These are phyloP conservation scores for Pichia exigua DNA, from an alignment of 805 yeast species.

Conservation along the genomic window DNA sequence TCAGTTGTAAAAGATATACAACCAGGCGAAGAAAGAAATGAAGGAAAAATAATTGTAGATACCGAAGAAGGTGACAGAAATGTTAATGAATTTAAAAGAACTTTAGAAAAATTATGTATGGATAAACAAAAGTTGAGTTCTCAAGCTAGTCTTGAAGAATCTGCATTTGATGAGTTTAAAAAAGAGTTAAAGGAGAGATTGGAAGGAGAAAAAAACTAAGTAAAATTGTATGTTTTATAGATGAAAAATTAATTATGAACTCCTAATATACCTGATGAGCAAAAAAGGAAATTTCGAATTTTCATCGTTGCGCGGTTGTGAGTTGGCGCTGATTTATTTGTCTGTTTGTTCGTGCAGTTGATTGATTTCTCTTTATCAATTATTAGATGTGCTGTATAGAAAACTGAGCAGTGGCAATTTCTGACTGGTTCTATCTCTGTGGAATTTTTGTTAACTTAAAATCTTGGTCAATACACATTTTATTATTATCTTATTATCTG, in stretches of 20 bases:
- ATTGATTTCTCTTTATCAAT: background rate
- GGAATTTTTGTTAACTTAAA: background rate
- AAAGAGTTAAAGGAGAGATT: constrained; percentile 16
- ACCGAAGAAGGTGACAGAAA: background rate
- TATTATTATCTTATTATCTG: background rate
- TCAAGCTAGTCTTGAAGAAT: constrained; percentile 3
- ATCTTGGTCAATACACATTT: background rate
- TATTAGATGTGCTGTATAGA: background rate
- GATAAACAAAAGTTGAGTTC: background rate
- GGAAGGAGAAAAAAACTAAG: constrained; percentile 9
- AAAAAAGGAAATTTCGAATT: too few relatives aligned
- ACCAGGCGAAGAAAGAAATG: constrained; percentile 1
- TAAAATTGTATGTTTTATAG: background rate
- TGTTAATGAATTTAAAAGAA: constrained; percentile 1
- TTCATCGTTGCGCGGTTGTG: too few relatives aligned
- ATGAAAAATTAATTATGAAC: too few relatives aligned
- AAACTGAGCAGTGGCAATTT: background rate
- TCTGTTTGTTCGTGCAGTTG: too few relatives aligned
- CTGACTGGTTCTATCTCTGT: background rate
- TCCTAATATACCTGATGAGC: too few relatives aligned
- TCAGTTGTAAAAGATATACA: constrained; percentile 10
- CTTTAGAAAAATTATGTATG: constrained; percentile 5
- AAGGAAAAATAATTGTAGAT: background rate
- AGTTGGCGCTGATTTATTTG: too few relatives aligned
- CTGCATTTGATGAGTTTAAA: constrained; percentile 10